phyloP scores from a whole-genome alignment of 2,329 filamentous ascomycete genomes.

The Tolypocladium album region DNA sequence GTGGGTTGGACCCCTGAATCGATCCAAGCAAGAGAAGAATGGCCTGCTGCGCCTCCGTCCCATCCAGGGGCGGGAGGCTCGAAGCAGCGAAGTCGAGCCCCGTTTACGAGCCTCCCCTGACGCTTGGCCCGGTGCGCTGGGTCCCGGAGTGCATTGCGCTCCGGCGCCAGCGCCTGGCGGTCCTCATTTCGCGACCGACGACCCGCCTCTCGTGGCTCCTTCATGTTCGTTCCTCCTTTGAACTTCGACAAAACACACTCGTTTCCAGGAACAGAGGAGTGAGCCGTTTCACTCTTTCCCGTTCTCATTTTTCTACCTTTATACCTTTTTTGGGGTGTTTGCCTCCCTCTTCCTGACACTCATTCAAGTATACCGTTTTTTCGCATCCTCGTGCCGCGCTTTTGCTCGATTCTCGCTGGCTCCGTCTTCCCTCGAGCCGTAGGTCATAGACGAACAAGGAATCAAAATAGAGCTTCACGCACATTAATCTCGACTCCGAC shows the following conservation, averaged over 20 bases:
- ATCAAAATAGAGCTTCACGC: not conserved
- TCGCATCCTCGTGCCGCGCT: not conserved
- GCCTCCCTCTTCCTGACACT: conserved; percentile 5
- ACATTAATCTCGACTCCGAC: not conserved
- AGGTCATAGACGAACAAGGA: not conserved
- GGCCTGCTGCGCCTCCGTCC: not conserved
- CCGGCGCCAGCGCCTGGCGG: not conserved
- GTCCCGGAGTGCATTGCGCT: not conserved
- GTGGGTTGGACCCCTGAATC: not conserved
- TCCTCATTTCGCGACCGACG: not conserved
- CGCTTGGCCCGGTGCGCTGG: not conserved
- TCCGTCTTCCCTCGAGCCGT: not conserved
- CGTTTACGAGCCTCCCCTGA: not conserved
- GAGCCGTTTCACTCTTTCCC: not conserved
- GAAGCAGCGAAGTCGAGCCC: not conserved
- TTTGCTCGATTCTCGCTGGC: not conserved
- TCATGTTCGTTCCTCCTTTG: not conserved
- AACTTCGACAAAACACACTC: not conserved
- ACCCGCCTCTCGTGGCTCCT: not conserved
- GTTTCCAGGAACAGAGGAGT: not conserved
- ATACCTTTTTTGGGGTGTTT: not conserved
- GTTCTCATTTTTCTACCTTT: not conserved
- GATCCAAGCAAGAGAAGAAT: not conserved
- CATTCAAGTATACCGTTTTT: not conserved
- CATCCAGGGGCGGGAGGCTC: not conserved